Evolutionary conservation across 208 protist genomes (phyloP), one percentile per base, ranked within the genome.

Genomic region (Leishmania amazonensis): DNA sequence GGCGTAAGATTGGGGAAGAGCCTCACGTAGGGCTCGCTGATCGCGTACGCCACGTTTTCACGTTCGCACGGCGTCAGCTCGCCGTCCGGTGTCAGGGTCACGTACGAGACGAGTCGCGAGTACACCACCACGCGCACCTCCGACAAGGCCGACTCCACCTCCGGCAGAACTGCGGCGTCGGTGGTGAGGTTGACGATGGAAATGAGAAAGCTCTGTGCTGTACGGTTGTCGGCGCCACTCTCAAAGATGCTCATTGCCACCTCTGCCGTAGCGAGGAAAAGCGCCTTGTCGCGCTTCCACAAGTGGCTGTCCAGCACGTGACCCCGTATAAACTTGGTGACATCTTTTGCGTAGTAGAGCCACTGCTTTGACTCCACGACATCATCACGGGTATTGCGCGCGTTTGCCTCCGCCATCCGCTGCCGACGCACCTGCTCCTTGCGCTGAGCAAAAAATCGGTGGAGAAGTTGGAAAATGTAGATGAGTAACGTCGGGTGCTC

Each of bases 301-400:
- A 53, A n/a, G 3, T 80, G 58, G 15, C 78, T 81, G 35, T 97
- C 91, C 64, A 95, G 68, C 28, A 95, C 80, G 42, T 89, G 76
- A 6, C 51, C 68, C 40, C 89, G 88, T 40, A 94, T 80, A 78
- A 94, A 97, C 15, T 68, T 81, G 5, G 90, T 62, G 2, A 95
- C 84, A 49, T 96, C 92, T 65, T 93, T 94, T 28, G 90, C 88
- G 78, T 90, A 92, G 76, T 87, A 90, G 49, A 93, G 86, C 82
- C 90, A 90, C 74, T 95, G 91, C 75, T 90, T 94, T 17, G 76
- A 60, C 67, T 94, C 84, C 9, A 88, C 75, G 31, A 95, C 85
- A 11, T 97, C 92, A 45, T 90, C 88, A 19, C 90, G 49, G 7
- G 78, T 53, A n/a, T 28, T 74, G 17, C 67, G 42, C 21, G 19